Evolutionary conservation across 2,329 filamentous ascomycete genomes (phyloP).

Genomic region (Allantophomopsis lycopodina): DNA sequence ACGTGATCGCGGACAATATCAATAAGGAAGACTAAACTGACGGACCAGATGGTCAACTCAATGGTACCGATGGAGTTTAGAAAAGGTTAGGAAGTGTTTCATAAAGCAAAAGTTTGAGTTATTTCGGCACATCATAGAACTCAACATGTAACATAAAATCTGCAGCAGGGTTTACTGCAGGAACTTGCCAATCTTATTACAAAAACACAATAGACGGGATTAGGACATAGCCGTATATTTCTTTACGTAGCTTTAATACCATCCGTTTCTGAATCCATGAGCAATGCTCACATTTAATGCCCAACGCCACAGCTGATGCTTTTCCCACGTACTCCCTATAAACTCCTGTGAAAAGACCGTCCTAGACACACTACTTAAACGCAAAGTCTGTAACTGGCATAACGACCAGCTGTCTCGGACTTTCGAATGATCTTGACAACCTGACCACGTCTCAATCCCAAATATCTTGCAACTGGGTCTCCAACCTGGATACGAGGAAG

Average conservation of each 20-base stretch:
- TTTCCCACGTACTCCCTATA: too few species aligned
- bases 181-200: too few species aligned
- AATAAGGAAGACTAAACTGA: constrained; percentile 10
- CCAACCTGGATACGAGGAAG: constrained; percentile 81
- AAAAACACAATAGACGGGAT: too few species aligned
- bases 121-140: too few species aligned
- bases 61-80: constrained; percentile 6
- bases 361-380: constrained; percentile 26
- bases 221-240: too few species aligned
- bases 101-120: constrained; percentile 3
- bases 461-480: constrained; percentile 85
- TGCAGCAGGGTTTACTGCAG: too few species aligned
- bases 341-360: too few species aligned
- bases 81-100: constrained; percentile 7
- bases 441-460: constrained; percentile 80
- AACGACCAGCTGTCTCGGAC: constrained; percentile 88
- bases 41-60: constrained; percentile 8
- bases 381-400: constrained; percentile 79
- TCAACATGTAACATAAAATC: too few species aligned
- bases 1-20: constrained; percentile 12
- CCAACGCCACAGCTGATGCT: too few species aligned
- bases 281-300: too few species aligned
- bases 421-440: constrained; percentile 97
- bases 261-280: too few species aligned
- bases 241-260: too few species aligned